phyloP scores from a whole-genome alignment of 1,139 yeast species.

The Saccharomycopsis phalli region DNA sequence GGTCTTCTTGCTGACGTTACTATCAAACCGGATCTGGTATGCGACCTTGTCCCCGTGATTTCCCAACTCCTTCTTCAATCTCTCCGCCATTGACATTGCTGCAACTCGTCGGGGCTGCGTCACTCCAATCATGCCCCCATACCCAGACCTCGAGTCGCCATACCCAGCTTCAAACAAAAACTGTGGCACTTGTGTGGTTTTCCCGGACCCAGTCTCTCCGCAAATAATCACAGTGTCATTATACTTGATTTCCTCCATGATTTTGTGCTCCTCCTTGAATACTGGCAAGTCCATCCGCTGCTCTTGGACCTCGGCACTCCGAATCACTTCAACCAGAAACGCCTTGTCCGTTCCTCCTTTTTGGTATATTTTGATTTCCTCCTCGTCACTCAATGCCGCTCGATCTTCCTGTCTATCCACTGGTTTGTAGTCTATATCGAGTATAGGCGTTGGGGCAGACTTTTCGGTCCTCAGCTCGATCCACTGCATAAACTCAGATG shows the following conservation, averaged over 20 bases:
- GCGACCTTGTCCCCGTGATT: constrained; percentile 72
- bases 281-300: constrained; percentile 76
- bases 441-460: constrained; percentile 43
- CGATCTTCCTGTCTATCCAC: constrained; percentile 52
- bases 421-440: constrained; percentile 42
- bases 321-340: constrained; percentile 55
- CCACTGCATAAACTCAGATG: constrained; percentile 46
- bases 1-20: constrained; percentile 60
- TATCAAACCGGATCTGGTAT: constrained; percentile 86
- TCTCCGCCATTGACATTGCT: constrained; percentile 92
- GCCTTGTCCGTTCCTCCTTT: constrained; percentile 32
- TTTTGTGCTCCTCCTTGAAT: constrained; percentile 79
- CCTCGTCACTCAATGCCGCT: constrained; percentile 31
- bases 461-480: constrained; percentile 39
- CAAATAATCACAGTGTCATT: constrained; percentile 87
- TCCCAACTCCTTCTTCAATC: constrained; percentile 81
- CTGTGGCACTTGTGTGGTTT: constrained; percentile 72
- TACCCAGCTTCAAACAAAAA: constrained; percentile 82
- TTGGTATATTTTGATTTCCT: constrained; percentile 15
- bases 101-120: constrained; percentile 99
- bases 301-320: constrained; percentile 57
- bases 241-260: constrained; percentile 94
- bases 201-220: constrained; percentile 89
- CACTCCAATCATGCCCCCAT: constrained; percentile 89
- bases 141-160: constrained; percentile 48